Evolutionary conservation across 768 basidiomycete species (phyloP).

Genomic region (Chlorophyllum brunneum): DNA sequence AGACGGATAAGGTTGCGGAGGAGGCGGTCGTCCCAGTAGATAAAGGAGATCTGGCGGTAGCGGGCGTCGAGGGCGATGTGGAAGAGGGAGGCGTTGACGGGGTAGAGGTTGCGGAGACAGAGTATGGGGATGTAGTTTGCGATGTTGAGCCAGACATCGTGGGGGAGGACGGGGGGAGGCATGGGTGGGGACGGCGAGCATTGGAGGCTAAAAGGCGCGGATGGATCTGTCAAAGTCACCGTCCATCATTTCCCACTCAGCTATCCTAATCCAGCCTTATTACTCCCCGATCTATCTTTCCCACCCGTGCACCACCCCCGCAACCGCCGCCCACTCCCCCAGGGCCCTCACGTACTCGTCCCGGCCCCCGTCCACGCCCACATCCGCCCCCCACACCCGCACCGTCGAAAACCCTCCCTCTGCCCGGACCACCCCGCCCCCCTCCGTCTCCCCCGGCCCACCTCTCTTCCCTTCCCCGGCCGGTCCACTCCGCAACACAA

Average conservation of each 20-base stretch:
- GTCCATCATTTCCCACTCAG: neutral
- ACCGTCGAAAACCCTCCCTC: slow-evolving; percentile 50
- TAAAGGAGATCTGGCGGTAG: slow-evolving; percentile 47
- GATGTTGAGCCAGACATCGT: slow-evolving; percentile 35
- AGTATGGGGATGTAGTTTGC: slow-evolving; percentile 30
- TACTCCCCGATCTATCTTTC: slow-evolving; percentile 5
- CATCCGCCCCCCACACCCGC: slow-evolving; percentile 75
- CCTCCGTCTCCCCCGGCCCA: neutral
- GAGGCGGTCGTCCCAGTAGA: slow-evolving; percentile 44
- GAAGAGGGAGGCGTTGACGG: slow-evolving; percentile 35
- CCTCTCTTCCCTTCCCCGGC: neutral
- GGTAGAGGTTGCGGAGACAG: slow-evolving; percentile 28
- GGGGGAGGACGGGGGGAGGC: slow-evolving; percentile 14
- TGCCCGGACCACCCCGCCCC: neutral
- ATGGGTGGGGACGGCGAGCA: neutral
- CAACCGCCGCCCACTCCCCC: slow-evolving; percentile 66
- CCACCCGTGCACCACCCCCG: slow-evolving; percentile 48
- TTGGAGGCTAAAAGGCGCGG: neutral
- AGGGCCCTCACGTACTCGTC: slow-evolving; percentile 73
- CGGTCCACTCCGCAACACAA: slow-evolving; percentile 40
- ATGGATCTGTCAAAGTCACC: neutral
- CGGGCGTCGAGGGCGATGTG: slow-evolving; percentile 42
- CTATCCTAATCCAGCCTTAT: slow-evolving; percentile 7
- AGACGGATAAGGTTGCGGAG: slow-evolving; percentile 35
- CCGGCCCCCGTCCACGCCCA: slow-evolving; percentile 58